Base-by-base conservation (phyloP, 179 eudicot genomes). In the Spinacia oleracea region DNA sequence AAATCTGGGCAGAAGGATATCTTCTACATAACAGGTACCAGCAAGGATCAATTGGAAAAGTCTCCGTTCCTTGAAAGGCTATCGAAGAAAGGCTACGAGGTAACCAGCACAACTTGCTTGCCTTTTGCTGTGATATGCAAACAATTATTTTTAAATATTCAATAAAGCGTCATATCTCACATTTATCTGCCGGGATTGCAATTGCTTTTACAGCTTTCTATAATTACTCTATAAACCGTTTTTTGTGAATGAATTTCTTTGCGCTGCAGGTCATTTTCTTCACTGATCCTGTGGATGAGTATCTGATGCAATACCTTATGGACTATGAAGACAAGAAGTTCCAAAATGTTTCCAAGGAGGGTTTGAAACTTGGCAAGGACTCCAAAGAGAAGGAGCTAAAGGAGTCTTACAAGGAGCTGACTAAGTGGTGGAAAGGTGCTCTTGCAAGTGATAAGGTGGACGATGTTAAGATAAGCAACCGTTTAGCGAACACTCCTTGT, bases 61-160 rank as follows among this genome's bases (percentile, higher is more conserved):
- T 95, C 98, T 79, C 98, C 98, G 77, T 95, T 95, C 98, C 98
- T 95, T 73, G 98, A 95, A 85, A 89, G 97, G 80, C 97, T 95
- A 23, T 87, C 84, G 15, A 93, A 93, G 97, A 95, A 93, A 74
- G 86, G 88, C 72, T 95, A 85, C 40, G 98, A 95, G 98, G 98
- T 95, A 84, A 77, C 27, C 7, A 23, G 14, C 20, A 31, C 32
- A 79, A 64, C 23, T 11, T 35, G 7, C 56, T 50, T 40, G 15
- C 45, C 20, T 58, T 38, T 21, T 27, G 38, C 10, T 55, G 23
- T 40, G 9, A 48, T 48, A 9, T 48, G 53, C 40, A 38, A 38
- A 38, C n/a, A 38, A 38, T 38, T 38, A 38, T 38, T 38, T 38
- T 38, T 4, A 38, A 38, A 38, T 38, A 3, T 38, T 38, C 40